Conservation (phyloP, 805 yeast genomes). For the Nakazawaea wyomingensis region DNA sequence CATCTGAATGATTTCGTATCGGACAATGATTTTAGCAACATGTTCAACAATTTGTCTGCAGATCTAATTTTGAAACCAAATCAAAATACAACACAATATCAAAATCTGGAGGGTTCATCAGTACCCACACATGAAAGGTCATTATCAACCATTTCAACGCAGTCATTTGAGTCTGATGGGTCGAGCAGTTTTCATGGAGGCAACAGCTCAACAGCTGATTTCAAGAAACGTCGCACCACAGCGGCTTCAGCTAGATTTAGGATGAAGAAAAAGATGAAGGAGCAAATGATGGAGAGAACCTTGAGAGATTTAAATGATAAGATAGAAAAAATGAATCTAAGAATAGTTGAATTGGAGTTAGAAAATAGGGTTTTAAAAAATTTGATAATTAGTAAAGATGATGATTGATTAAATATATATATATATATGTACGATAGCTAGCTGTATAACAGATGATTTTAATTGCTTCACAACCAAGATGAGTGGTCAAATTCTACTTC, state of each 20-base stretch:
- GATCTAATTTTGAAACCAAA: neutral
- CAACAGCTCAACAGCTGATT: neutral
- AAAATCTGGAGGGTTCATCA: neutral
- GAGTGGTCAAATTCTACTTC: no score
- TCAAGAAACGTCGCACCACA: conserved; percentile 77
- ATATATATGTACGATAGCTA: neutral
- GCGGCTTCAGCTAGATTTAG: conserved; percentile 95
- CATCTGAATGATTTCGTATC: no score
- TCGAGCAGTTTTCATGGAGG: neutral
- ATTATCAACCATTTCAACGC: neutral
- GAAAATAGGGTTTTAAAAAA: conserved; percentile 83
- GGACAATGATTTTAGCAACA: no score
- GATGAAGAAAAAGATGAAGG: conserved; percentile 84
- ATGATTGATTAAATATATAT: neutral
- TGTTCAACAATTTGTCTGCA: no score
- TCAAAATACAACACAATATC: neutral
- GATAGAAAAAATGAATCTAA: conserved; percentile 59
- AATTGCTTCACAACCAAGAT: no score
- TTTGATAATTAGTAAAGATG: conserved; percentile 47
- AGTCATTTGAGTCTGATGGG: neutral
- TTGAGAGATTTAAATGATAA: conserved; percentile 67
- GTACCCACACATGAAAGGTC: neutral
- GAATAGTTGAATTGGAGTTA: conserved; percentile 81
- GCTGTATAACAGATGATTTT: no score
- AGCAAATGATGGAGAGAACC: conserved; percentile 80